phyloP scores from a whole-genome alignment of 2,329 filamentous ascomycete genomes.

The Teratosphaeria nubilosa region DNA sequence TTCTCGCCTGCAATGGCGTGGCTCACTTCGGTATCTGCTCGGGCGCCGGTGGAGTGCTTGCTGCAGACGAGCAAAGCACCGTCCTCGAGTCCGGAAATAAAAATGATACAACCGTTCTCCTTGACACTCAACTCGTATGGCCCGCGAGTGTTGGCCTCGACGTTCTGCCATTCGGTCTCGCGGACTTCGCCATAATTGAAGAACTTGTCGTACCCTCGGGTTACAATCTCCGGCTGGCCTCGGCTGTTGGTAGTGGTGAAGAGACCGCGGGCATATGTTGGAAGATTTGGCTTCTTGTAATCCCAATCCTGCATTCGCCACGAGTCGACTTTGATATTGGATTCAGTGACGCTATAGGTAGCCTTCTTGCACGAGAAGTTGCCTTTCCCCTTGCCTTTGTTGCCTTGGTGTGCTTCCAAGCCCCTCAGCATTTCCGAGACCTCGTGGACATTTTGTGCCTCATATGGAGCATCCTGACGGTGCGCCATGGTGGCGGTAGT shows the following conservation, averaged over 20 bases:
- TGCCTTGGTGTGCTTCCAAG: conserved; percentile 49
- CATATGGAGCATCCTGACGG: conserved; percentile 47
- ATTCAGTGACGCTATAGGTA: conserved; percentile 60
- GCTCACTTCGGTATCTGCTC: conserved; percentile 61
- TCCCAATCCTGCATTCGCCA: conserved; percentile 95
- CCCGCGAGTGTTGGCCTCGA: conserved; percentile 63
- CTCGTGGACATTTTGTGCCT: conserved; percentile 58
- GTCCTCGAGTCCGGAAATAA: conserved; percentile 84
- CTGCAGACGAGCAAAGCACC: conserved; percentile 91
- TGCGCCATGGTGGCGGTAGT: conserved; percentile 39
- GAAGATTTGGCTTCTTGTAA: conserved; percentile 78
- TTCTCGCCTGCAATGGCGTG: conserved; percentile 76
- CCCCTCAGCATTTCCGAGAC: conserved; percentile 55
- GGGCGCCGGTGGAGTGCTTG: conserved; percentile 86
- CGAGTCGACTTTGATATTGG: conserved; percentile 65
- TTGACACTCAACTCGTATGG: conserved; percentile 95
- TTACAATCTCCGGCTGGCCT: conserved; percentile 64
- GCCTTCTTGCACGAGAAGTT: conserved; percentile 68
- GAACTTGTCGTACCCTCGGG: conserved; percentile 96
- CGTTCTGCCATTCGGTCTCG: conserved; percentile 73
- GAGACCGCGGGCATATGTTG: conserved; percentile 84
- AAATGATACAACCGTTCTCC: conserved; percentile 99
- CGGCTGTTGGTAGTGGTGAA: conserved; percentile 69
- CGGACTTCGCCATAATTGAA: conserved; percentile 83
- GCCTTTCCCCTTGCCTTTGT: conserved; percentile 36